Conservation (phyloP, 176 grass and related monocot genomes). For the Rhipidocladum racemiflorum region DNA sequence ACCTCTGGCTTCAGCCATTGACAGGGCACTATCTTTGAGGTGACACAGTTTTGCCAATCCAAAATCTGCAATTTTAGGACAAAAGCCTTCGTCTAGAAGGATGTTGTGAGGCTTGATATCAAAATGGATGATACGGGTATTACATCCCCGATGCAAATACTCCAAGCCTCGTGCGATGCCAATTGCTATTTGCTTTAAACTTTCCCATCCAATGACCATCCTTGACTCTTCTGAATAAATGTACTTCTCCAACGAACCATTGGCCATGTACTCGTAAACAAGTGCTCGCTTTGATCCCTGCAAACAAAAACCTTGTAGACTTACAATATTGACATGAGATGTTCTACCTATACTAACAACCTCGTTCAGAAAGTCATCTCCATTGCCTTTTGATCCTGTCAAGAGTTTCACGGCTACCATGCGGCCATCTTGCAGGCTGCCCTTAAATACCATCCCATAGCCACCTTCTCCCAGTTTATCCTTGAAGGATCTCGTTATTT, state of each 20-base stretch:
- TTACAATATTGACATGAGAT: slow-evolving; percentile 62
- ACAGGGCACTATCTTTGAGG: slow-evolving; percentile 51
- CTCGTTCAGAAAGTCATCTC: slow-evolving; percentile 60
- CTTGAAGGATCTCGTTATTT: too few species aligned
- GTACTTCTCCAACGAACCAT: slow-evolving; percentile 53
- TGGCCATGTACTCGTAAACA: slow-evolving; percentile 59
- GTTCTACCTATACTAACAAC: slow-evolving; percentile 62
- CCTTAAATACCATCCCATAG: slow-evolving; percentile 56
- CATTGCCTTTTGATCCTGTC: slow-evolving; percentile 34
- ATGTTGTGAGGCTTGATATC: slow-evolving; percentile 79
- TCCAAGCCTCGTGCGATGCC: slow-evolving; percentile 49
- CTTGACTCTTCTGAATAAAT: slow-evolving; percentile 47
- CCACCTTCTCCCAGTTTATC: slow-evolving; percentile 40
- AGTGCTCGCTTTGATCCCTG: slow-evolving; percentile 51
- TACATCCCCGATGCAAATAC: slow-evolving; percentile 58
- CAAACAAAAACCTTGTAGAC: slow-evolving; percentile 45
- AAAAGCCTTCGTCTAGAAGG: slow-evolving; percentile 51
- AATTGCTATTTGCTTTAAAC: slow-evolving; percentile 24
- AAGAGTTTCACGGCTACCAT: slow-evolving; percentile 59
- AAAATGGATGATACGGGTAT: slow-evolving; percentile 63
- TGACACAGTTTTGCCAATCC: slow-evolving; percentile 59
- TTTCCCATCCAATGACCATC: slow-evolving; percentile 42
- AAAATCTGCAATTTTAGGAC: slow-evolving; percentile 69
- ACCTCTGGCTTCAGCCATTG: slow-evolving; percentile 49
- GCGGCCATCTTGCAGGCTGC: slow-evolving; percentile 20